Conservation (phyloP, 176 grass and related monocot species). For the Avena sativa region DNA sequence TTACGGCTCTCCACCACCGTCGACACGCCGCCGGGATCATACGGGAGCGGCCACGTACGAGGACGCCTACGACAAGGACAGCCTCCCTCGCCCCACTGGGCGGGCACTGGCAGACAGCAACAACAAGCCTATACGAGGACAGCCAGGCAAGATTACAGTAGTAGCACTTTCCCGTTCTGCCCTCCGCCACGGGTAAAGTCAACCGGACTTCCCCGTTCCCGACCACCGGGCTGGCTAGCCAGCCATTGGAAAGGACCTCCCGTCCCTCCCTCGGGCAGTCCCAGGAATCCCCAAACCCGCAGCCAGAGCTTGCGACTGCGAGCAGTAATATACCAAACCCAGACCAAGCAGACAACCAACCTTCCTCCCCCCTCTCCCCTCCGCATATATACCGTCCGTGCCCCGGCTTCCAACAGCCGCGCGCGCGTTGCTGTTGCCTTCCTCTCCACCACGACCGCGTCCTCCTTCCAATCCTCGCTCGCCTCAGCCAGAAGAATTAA, state of each 20-base stretch:
- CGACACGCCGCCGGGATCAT: neutral
- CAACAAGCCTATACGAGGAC: too few species aligned
- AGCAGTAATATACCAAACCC: conserved; percentile 33
- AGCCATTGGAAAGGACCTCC: too few species aligned
- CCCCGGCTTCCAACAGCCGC: neutral
- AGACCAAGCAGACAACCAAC: neutral
- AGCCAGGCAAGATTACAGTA: too few species aligned
- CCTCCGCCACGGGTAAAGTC: neutral
- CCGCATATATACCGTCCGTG: neutral
- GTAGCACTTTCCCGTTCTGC: too few species aligned
- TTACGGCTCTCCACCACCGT: neutral
- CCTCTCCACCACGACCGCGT: neutral
- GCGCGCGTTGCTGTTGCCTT: neutral
- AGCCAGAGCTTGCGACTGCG: neutral
- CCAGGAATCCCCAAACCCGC: neutral
- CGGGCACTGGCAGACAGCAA: too few species aligned
- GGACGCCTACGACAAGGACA: neutral
- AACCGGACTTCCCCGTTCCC: neutral
- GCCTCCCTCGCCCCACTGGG: neutral
- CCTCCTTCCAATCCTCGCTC: neutral
- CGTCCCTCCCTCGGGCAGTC: too few species aligned
- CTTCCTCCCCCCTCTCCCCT: neutral
- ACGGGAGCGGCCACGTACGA: neutral
- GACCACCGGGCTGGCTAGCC: too few species aligned
- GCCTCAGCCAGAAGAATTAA: neutral